Evolutionary conservation across 441 rosid genomes (phyloP).

Genomic region (Metrosideros polymorpha): DNA sequence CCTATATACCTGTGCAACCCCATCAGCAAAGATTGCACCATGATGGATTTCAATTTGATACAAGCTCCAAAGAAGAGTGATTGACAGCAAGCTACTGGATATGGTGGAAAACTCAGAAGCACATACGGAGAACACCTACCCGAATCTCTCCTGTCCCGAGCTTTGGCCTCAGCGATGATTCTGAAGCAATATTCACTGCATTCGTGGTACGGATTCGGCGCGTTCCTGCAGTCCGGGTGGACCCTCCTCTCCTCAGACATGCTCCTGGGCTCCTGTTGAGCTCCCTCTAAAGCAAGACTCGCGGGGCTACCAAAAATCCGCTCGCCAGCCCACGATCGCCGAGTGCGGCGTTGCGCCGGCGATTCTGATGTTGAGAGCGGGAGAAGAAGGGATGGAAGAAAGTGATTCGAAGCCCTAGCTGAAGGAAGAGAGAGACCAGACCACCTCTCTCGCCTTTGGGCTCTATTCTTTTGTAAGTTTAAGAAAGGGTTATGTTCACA

Average conservation of each 20-base stretch:
- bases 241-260: slow-evolving; percentile 8
- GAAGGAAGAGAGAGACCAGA: background rate
- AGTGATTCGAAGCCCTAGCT: background rate
- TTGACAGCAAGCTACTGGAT: background rate
- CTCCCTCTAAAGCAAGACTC: background rate
- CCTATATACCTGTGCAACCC: background rate
- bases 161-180: slow-evolving; percentile 50
- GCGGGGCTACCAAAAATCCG: background rate
- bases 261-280: background rate
- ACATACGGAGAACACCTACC: background rate
- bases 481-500: too few species aligned
- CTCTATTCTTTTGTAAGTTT: background rate
- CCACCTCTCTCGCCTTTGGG: background rate
- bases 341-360: background rate
- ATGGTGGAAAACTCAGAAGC: background rate
- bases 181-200: slow-evolving; percentile 19
- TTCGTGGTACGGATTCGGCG: slow-evolving; percentile 8
- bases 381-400: background rate
- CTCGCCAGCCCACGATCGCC: background rate
- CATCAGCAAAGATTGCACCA: background rate
- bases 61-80: background rate
- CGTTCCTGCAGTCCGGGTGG: slow-evolving; percentile 13
- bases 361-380: background rate
- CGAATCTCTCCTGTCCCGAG: slow-evolving; percentile 22
- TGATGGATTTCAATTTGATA: background rate